phyloP scores from a whole-genome alignment of 225 moss, liverwort and hornwort species.

The Climacium dendroides region DNA sequence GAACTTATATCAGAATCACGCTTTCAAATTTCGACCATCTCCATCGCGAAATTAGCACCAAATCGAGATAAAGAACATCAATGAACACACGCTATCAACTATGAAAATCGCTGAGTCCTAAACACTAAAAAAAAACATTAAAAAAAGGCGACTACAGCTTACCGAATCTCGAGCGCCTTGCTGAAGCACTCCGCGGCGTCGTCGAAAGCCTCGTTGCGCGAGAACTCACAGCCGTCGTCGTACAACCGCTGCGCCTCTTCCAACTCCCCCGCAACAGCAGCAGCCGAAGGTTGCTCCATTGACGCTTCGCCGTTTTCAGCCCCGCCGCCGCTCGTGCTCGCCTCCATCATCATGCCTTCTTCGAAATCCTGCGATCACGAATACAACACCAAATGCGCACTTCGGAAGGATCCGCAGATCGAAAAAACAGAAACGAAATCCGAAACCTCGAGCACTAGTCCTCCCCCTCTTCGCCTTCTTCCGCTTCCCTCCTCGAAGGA shows the following conservation, averaged over 20 bases:
- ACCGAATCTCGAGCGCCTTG: constrained; percentile 87
- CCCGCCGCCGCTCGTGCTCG: constrained; percentile 18
- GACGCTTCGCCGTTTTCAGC: neutral
- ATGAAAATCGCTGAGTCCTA: neutral
- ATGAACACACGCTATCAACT: neutral
- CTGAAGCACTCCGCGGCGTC: constrained; percentile 80
- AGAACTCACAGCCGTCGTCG: constrained; percentile 60
- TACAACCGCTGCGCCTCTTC: constrained; percentile 50
- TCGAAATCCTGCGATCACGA: neutral
- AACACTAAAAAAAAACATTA: neutral
- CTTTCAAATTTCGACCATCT: neutral
- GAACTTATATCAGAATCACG: neutral
- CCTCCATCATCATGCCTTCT: constrained; percentile 4
- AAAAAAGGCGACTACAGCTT: neutral
- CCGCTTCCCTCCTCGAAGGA: neutral
- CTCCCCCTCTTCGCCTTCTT: neutral
- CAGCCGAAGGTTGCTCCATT: neutral
- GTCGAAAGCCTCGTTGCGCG: constrained; percentile 51
- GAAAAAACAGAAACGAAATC: neutral
- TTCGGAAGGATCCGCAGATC: neutral
- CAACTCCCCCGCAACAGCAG: constrained; percentile 2
- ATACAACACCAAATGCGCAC: neutral
- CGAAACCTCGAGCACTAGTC: neutral
- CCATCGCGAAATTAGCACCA: neutral
- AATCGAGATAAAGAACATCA: neutral